These are phyloP conservation scores for Sugiyamaella americana DNA, from an alignment of 805 yeast species.

Conservation along the genomic window DNA sequence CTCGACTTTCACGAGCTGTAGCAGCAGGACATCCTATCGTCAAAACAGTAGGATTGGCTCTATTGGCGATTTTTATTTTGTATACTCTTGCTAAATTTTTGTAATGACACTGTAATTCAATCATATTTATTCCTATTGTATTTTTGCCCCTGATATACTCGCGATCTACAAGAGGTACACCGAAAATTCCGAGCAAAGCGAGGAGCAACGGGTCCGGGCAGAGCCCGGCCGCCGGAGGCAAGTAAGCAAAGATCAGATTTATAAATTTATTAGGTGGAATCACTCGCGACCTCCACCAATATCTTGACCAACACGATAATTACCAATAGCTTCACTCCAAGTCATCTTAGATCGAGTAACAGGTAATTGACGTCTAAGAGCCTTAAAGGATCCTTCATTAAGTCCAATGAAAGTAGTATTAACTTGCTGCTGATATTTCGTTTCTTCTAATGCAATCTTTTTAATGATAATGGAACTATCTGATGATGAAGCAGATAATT, in stretches of 20 bases:
- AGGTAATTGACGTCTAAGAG: slow-evolving; percentile 84
- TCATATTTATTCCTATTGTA: not conserved
- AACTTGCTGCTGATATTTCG: slow-evolving; percentile 50
- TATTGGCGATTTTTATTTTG: slow-evolving; percentile 48
- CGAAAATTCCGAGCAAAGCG: not conserved
- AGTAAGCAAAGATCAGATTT: not conserved
- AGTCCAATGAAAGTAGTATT: slow-evolving; percentile 59
- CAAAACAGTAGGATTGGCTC: slow-evolving; percentile 52
- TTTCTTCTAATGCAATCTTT: slow-evolving; percentile 52
- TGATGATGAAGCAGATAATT: slow-evolving; percentile 8
- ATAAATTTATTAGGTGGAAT: not conserved
- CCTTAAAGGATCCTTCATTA: slow-evolving; percentile 77
- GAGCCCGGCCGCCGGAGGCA: not conserved
- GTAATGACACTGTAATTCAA: no score
- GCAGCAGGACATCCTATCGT: slow-evolving; percentile 51
- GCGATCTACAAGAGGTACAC: not conserved
- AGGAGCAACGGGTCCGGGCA: not conserved
- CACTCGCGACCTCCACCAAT: slow-evolving; percentile 17
- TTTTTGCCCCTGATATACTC: not conserved
- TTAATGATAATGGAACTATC: slow-evolving; percentile 32
- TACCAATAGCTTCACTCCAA: slow-evolving; percentile 93
- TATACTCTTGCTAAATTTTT: slow-evolving; percentile 51
- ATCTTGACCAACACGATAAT: slow-evolving; percentile 65
- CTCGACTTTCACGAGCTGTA: slow-evolving; percentile 50
- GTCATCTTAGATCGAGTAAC: slow-evolving; percentile 84